Conservation (phyloP, 345 rosid species). For the Leavenworthia alabamica region DNA sequence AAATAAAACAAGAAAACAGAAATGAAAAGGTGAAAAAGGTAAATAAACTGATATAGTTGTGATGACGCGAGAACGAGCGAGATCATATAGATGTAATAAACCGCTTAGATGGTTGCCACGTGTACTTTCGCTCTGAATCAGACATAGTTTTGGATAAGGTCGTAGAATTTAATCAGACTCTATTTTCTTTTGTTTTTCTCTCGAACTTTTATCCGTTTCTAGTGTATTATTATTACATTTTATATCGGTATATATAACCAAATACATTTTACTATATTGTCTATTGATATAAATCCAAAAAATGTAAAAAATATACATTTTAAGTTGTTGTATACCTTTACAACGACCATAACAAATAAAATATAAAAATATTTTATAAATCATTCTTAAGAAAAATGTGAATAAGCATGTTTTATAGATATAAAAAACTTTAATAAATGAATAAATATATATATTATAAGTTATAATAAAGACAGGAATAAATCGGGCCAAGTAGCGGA, state of each 20-base stretch:
- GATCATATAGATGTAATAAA: background rate
- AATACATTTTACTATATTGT: too few species aligned
- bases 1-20: background rate
- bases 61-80: conserved; percentile 16
- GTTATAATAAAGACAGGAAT: background rate
- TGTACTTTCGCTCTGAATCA: background rate
- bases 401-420: background rate
- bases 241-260: too few species aligned
- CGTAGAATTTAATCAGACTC: background rate
- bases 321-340: background rate
- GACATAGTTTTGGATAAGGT: conserved; percentile 26
- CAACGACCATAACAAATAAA: background rate
- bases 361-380: background rate
- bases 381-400: background rate
- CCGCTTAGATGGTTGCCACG: conserved; percentile 22
- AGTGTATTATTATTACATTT: background rate
- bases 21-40: background rate
- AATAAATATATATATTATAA: background rate
- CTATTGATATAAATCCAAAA: background rate
- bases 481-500: background rate
- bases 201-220: background rate
- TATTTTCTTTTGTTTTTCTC: background rate
- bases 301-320: background rate
- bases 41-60: background rate
- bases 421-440: background rate